A percentile compares a stretch with the other conserved stretches of the same genome.
Conservation (phyloP, 352 stramenopile genomes). For the Phytophthora tentaculata region DNA sequence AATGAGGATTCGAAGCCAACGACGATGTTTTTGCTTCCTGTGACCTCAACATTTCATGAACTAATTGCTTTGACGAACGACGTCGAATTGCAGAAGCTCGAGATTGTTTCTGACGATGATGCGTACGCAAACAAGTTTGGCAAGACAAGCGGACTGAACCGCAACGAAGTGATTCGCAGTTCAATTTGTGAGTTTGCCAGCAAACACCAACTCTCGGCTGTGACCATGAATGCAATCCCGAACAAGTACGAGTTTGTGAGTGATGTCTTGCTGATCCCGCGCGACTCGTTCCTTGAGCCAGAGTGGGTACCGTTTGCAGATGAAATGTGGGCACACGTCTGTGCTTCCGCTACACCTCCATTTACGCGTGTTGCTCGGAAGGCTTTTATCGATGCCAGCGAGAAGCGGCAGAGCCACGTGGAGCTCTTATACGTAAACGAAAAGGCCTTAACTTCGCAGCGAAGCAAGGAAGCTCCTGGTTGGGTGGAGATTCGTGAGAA, state of each 20-base stretch:
- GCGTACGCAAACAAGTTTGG: conserved; percentile 80
- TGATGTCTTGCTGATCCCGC: conserved; percentile 76
- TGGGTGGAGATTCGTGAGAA: conserved; percentile 94
- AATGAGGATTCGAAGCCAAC: conserved; percentile 17
- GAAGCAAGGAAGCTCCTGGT: conserved; percentile 44
- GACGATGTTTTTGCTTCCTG: conserved; percentile 68
- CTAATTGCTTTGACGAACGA: conserved; percentile 31
- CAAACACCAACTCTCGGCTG: conserved; percentile 46
- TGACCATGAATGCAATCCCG: conserved; percentile 47
- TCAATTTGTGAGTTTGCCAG: conserved; percentile 60
- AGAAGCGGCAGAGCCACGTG: conserved; percentile 85
- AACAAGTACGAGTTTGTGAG: conserved; percentile 83
- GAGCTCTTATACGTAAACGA: conserved; percentile 71
- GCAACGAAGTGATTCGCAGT: conserved; percentile 74
- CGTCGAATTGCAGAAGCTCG: conserved; percentile 41
- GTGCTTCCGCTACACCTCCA: conserved; percentile 48
- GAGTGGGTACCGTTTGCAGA: conserved; percentile 60
- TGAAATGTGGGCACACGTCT: conserved; percentile 77
- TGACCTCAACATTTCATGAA: conserved; percentile 47
- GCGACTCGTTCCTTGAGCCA: conserved; percentile 63
- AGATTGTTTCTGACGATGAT: conserved; percentile 61
- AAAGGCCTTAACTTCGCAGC: conserved; percentile 40
- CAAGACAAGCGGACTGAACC: conserved; percentile 71
- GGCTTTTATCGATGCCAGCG: conserved; percentile 74
- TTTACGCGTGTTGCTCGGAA: conserved; percentile 84